A percentile compares a stretch with the other conserved stretches of the same genome.
Conservation (phyloP, 805 yeast genomes). For the Ogataea dorogensis region DNA sequence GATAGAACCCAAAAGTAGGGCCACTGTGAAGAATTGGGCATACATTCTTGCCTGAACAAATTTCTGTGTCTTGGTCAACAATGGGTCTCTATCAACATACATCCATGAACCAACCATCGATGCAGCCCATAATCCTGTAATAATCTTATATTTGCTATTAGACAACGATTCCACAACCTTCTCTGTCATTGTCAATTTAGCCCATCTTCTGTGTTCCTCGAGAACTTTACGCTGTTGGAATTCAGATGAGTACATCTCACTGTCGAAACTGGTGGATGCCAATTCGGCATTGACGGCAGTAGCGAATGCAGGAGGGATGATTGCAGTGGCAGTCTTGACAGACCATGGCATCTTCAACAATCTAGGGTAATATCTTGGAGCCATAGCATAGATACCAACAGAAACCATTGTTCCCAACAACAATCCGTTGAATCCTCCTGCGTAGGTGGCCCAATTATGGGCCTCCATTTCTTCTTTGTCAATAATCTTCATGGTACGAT, state of each 20-base stretch:
- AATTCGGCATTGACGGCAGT: conserved; percentile 69
- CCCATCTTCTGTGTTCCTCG: conserved; percentile 53
- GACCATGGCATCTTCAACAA: conserved; percentile 50
- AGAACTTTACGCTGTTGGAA: conserved; percentile 39
- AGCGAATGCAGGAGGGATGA: conserved; percentile 63
- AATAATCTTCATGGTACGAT: conserved; percentile 66
- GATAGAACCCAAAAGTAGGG: conserved; percentile 65
- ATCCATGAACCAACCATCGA: conserved; percentile 80
- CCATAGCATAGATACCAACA: conserved; percentile 49
- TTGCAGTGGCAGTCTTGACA: conserved; percentile 60
- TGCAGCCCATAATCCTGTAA: conserved; percentile 75
- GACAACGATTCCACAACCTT: conserved; percentile 48
- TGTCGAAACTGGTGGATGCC: conserved; percentile 67
- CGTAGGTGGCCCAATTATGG: conserved; percentile 55
- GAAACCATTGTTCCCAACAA: conserved; percentile 55
- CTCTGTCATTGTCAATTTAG: conserved; percentile 45
- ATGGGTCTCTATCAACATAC: conserved; percentile 66
- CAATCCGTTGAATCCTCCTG: conserved; percentile 64
- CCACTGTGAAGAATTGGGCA: conserved; percentile 80
- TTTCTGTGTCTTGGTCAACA: conserved; percentile 75
- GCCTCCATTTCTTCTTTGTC: conserved; percentile 65
- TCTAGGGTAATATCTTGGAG: conserved; percentile 45
- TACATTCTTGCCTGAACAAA: conserved; percentile 89
- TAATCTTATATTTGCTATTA: conserved; percentile 62
- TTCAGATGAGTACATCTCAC: conserved; percentile 52